These are phyloP conservation scores for Saksenaea oblongispora DNA, from an alignment of 371 early-diverging fungal species.

Conservation along the genomic window DNA sequence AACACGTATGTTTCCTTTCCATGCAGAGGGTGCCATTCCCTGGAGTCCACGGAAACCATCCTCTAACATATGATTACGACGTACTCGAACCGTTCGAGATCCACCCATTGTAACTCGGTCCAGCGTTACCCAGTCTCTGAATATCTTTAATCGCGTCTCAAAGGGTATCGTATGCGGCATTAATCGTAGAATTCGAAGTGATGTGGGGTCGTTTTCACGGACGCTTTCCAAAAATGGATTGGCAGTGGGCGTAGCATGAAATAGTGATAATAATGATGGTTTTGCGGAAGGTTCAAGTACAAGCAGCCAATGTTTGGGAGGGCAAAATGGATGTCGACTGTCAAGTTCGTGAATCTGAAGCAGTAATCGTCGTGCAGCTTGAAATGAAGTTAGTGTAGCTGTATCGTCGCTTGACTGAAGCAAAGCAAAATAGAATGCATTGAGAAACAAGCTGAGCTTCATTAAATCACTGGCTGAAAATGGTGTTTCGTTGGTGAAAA, in stretches of 20 bases:
- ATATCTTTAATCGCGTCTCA: slow-evolving; percentile 75
- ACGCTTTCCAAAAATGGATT: slow-evolving; percentile 33
- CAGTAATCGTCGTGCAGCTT: slow-evolving; percentile 63
- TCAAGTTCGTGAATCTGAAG: slow-evolving; percentile 81
- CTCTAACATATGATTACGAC: slow-evolving; percentile 75
- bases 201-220: slow-evolving; percentile 54
- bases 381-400: slow-evolving; percentile 40
- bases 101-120: slow-evolving; percentile 44
- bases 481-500: slow-evolving; percentile 63
- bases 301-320: slow-evolving; percentile 74
- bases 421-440: slow-evolving; percentile 70
- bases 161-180: slow-evolving; percentile 89
- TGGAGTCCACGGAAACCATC: slow-evolving; percentile 75
- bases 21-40: slow-evolving; percentile 50
- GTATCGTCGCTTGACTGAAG: slow-evolving; percentile 28
- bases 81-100: slow-evolving; percentile 57
- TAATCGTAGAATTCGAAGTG: slow-evolving; percentile 69
- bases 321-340: slow-evolving; percentile 71
- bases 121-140: slow-evolving; percentile 69
- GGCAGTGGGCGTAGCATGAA: slow-evolving; percentile 8
- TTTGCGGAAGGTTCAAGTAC: slow-evolving; percentile 38
- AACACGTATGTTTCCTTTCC: slow-evolving; percentile 79
- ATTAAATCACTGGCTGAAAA: slow-evolving; percentile 58
- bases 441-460: slow-evolving; percentile 57
- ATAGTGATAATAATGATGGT: slow-evolving; percentile 23